phyloP scores from a whole-genome alignment of 2,329 filamentous ascomycete species.

The Plenodomus biglobosus region DNA sequence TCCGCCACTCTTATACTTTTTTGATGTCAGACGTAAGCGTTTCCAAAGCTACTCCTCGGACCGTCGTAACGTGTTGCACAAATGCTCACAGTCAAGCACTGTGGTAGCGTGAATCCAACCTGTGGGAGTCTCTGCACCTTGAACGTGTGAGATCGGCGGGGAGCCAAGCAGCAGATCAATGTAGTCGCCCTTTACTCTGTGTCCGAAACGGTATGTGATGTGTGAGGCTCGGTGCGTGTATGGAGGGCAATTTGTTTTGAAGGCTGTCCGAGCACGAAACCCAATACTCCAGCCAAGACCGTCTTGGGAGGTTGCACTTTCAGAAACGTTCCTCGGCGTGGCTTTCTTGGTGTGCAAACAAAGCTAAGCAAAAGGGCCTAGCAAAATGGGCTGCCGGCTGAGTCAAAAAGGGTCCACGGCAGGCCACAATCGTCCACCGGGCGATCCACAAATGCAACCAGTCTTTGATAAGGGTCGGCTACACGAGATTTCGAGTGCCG shows the following conservation, averaged over 20 bases:
- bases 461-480: slow-evolving; percentile 8
- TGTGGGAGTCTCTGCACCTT: slow-evolving; percentile 2
- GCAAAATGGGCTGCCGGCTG: slow-evolving; percentile 11
- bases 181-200: not conserved
- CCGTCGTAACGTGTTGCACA: not conserved
- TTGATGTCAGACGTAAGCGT: not conserved
- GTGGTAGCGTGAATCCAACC: not conserved
- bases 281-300: slow-evolving; percentile 21
- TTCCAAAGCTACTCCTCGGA: not conserved
- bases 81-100: slow-evolving; percentile 3
- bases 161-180: not conserved
- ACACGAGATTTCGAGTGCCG: not conserved
- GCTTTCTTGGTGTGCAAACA: slow-evolving; percentile 5
- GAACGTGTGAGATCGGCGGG: slow-evolving; percentile 16
- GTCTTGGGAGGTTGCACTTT: slow-evolving; percentile 4
- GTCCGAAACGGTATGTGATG: slow-evolving; percentile 4
- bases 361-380: slow-evolving; percentile 6
- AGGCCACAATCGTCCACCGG: slow-evolving; percentile 2
- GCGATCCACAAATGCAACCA: slow-evolving; percentile 13
- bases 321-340: slow-evolving; percentile 10
- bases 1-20: not conserved
- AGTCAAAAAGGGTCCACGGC: slow-evolving; percentile 6
- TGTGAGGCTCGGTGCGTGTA: slow-evolving; percentile 2
- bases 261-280: slow-evolving; percentile 25
- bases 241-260: slow-evolving; percentile 27